Conservation (phyloP, 257 asterid genomes). For the Gentiana straminea region DNA sequence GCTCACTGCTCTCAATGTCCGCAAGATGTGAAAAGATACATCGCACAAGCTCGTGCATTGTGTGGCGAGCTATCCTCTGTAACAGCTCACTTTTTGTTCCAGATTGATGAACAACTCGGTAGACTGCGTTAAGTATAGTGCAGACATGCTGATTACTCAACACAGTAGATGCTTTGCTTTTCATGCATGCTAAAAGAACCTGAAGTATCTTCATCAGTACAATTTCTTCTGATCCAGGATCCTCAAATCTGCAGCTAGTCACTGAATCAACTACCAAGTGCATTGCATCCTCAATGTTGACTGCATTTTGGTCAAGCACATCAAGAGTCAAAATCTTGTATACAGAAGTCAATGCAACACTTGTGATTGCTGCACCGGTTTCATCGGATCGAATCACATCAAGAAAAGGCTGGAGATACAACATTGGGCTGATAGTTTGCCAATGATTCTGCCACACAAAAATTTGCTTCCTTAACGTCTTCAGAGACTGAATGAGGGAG, state of each 20-base stretch:
- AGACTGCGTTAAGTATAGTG: constrained; percentile 80
- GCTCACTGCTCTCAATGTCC: constrained; percentile 58
- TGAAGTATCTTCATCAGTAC: constrained; percentile 92
- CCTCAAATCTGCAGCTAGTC: constrained; percentile 97
- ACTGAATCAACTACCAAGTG: constrained; percentile 88
- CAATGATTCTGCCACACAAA: constrained; percentile 79
- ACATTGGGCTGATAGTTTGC: constrained; percentile 64
- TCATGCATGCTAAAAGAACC: constrained; percentile 92
- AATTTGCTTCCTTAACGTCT: constrained; percentile 67
- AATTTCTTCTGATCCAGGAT: constrained; percentile 95
- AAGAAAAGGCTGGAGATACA: constrained; percentile 93
- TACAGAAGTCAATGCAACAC: constrained; percentile 84
- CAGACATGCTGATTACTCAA: constrained; percentile 93
- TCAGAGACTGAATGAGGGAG: constrained; percentile 83
- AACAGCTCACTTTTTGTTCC: constrained; percentile 82
- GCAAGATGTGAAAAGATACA: constrained; percentile 92
- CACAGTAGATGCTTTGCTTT: constrained; percentile 74
- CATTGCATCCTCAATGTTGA: constrained; percentile 78
- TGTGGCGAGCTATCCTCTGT: constrained; percentile 89
- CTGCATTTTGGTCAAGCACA: constrained; percentile 58
- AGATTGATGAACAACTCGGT: constrained; percentile 89
- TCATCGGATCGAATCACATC: constrained; percentile 92
- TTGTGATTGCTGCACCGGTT: constrained; percentile 90
- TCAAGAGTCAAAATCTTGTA: constrained; percentile 86
- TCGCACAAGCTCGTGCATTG: constrained; percentile 88